Base-by-base conservation (phyloP, 495 filamentous ascomycete genomes). In the Hypoxylon trugodes region DNA sequence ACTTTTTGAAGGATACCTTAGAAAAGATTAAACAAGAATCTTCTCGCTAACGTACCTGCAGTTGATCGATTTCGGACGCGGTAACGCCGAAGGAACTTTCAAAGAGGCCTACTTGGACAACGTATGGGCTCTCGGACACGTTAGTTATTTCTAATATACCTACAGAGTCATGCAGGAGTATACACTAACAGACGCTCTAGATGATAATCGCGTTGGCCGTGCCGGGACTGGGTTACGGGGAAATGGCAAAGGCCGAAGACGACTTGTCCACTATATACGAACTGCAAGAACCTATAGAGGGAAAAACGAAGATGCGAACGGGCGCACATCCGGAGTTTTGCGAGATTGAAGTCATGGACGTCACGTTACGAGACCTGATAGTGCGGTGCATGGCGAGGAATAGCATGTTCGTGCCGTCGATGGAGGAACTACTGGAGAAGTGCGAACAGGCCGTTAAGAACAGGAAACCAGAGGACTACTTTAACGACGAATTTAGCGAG, bases 11-110 rank as follows among this genome's bases (percentile, higher is more conserved):
- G 21, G 30, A 13, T 7, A 21, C n/a, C 10, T 12, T 4, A 6
- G 18, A 10, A 16, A 15, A 18, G 19, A 18, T 45, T 12, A 7
- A 1, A 15, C 1, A 12, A 21, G 26, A 26, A 13, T 13, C 25
- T 3, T 12, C n/a, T 4, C 16, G 1, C 18, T 37, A 22, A 56
- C 35, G 25, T 38, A 21, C 22, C 6, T 3, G 21, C 24, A 69
- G 66, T 33, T 69, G 12, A 69, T 69, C 30, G 66, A 69, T 16
- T 69, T 69, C 32, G 66, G 62, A 4, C 57, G 62, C 2, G 66
- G 62, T 28, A 6, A 13, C 25, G 1, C 7, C 3, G 42, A 45
- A 28, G 9, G 13, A 6, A 5, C 3, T 16, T 0, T 25, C 7
- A 4, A 1, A 4, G 6, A 10, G 1, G 38, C 38, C 2, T 9